Percentiles rank a stretch among this genome's conserved stretches.
These are phyloP conservation scores for Penicillium sp. DNA, from an alignment of 2,329 filamentous ascomycete species.

Conservation along the genomic window DNA sequence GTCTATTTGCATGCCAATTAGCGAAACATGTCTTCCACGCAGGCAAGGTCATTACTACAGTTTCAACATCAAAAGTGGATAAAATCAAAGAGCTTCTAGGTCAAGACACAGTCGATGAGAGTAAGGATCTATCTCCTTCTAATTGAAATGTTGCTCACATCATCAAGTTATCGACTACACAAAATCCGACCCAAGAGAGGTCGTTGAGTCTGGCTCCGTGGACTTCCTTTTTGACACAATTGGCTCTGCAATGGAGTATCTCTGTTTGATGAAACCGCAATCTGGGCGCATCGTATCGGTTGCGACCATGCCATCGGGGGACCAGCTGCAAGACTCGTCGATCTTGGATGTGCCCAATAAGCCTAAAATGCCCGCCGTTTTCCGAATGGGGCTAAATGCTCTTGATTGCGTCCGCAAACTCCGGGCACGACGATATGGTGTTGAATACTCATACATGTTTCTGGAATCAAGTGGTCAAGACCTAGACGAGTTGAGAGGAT, in stretches of 20 bases:
- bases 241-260: constrained; percentile 39
- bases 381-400: constrained; percentile 30
- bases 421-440: constrained; percentile 47
- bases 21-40: constrained; percentile 53
- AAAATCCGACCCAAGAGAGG: constrained; percentile 39
- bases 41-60: constrained; percentile 51
- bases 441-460: constrained; percentile 49
- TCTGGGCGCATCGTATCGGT: constrained; percentile 40
- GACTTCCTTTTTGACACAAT: constrained; percentile 56
- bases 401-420: constrained; percentile 42
- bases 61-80: constrained; percentile 53
- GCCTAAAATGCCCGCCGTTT: constrained; percentile 25
- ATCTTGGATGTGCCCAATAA: constrained; percentile 29
- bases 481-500: constrained; percentile 43
- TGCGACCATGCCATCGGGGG: constrained; percentile 38
- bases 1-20: constrained; percentile 50
- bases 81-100: constrained; percentile 47
- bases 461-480: constrained; percentile 44
- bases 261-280: constrained; percentile 46
- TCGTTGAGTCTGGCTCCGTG: constrained; percentile 45
- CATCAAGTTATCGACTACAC: constrained; percentile 52
- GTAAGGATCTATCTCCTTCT: constrained; percentile 10
- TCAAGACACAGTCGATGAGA: constrained; percentile 49
- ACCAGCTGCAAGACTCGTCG: constrained; percentile 33
- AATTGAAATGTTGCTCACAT: neutral